phyloP scores from a whole-genome alignment of 176 grass and related monocot genomes.

The Eragrostis curvula region DNA sequence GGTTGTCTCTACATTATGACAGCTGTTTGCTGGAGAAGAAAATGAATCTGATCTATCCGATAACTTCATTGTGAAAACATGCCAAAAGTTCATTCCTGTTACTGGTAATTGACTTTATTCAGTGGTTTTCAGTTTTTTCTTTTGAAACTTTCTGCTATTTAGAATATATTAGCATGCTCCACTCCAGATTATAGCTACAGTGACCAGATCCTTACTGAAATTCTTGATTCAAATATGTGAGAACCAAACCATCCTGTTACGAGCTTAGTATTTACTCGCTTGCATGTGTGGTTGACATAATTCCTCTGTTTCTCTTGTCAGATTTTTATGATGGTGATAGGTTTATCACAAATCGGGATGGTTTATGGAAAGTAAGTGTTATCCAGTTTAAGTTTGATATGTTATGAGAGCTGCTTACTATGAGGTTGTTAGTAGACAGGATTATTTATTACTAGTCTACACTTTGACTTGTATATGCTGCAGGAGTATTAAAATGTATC shows the following conservation, averaged over 20 bases:
- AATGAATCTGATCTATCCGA: conserved; percentile 89
- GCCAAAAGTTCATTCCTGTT: conserved; percentile 95
- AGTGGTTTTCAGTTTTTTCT: conserved; percentile 27
- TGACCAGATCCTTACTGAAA: conserved; percentile 17
- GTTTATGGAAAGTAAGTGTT: conserved; percentile 82
- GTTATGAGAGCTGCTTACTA: conserved; percentile 19
- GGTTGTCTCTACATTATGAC: conserved; percentile 40
- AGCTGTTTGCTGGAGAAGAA: conserved; percentile 87
- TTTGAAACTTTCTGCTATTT: conserved; percentile 24
- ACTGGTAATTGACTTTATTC: conserved; percentile 57
- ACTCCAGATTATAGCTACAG: conserved; percentile 17
- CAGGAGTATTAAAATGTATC: conserved; percentile 7
- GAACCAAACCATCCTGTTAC: conserved; percentile 6
- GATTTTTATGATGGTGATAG: conserved; percentile 82
- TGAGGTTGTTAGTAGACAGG: not conserved
- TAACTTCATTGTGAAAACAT: conserved; percentile 99
- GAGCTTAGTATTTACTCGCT: conserved; percentile 7
- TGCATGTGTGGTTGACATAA: conserved; percentile 16
- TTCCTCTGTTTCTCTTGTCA: conserved; percentile 54
- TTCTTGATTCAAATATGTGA: conserved; percentile 14
- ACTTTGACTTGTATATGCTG: not conserved
- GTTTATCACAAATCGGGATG: conserved; percentile 90
- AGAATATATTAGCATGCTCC: not conserved
- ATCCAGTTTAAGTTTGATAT: conserved; percentile 20
- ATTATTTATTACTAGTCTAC: conserved; percentile 9